Conservation (phyloP, 225 moss, liverwort and hornwort species). For the Bryum argenteum region DNA sequence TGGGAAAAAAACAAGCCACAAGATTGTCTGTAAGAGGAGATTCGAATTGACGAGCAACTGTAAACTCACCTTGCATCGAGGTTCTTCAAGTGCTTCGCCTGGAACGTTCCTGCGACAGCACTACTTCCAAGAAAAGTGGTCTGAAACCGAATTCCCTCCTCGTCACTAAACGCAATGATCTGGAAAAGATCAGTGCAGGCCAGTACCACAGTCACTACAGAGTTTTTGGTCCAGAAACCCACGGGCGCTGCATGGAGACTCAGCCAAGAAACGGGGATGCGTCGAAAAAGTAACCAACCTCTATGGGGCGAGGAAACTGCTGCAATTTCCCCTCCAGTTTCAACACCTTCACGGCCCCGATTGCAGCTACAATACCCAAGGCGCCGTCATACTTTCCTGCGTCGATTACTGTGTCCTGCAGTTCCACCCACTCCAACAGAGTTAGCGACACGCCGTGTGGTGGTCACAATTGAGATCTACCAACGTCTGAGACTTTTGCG, state of each 20-base stretch:
- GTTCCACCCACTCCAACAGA: constrained; percentile 26
- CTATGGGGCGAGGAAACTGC: constrained; percentile 90
- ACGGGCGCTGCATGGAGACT: constrained; percentile 37
- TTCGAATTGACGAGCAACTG: no score
- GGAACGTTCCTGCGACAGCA: constrained; percentile 80
- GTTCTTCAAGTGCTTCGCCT: constrained; percentile 61
- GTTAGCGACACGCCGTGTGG: neutral
- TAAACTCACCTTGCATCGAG: constrained; percentile 64
- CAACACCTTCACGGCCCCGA: constrained; percentile 83
- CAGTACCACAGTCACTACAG: constrained; percentile 45
- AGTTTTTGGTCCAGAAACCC: constrained; percentile 23
- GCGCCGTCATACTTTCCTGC: constrained; percentile 88
- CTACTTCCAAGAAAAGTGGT: constrained; percentile 96
- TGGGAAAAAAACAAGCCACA: neutral
- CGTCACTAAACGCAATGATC: constrained; percentile 99
- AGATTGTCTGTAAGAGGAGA: no score
- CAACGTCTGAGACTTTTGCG: neutral
- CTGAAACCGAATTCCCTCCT: constrained; percentile 97
- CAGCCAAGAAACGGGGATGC: constrained; percentile 41
- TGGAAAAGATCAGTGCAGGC: constrained; percentile 54
- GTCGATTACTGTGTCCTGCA: constrained; percentile 92
- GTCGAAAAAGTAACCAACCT: constrained; percentile 63
- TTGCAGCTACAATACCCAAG: constrained; percentile 75
- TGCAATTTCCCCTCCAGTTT: constrained; percentile 63
- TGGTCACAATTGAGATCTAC: neutral